Evolutionary conservation across 495 filamentous ascomycete species (phyloP).

Genomic region (Annulohypoxylon nitens): DNA sequence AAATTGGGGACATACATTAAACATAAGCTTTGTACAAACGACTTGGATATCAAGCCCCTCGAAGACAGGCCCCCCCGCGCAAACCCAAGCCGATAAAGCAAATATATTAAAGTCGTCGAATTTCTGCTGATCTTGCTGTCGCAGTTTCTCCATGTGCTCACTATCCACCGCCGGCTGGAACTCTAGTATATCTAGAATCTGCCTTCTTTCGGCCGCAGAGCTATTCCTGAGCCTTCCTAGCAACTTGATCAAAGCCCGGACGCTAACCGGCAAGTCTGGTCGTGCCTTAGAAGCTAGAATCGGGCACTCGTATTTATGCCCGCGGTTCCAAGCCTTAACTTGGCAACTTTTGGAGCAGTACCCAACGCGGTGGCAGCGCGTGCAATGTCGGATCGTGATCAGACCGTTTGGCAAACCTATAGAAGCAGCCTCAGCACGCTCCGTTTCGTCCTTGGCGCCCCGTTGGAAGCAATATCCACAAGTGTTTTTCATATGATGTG

Average conservation of each 20-base stretch:
- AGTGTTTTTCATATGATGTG: background rate
- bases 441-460: background rate
- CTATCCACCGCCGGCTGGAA: background rate
- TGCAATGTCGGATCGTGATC: background rate
- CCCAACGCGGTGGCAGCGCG: background rate
- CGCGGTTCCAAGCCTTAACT: background rate
- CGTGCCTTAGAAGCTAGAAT: background rate
- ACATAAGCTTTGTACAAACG: background rate
- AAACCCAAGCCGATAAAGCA: background rate
- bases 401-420: background rate
- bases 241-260: background rate
- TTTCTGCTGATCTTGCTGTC: background rate
- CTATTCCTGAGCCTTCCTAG: background rate
- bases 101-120: background rate
- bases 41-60: background rate
- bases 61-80: background rate
- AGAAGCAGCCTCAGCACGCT: background rate
- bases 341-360: background rate
- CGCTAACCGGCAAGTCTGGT: background rate
- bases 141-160: background rate
- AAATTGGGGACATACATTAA: background rate
- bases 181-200: background rate
- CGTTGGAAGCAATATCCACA: background rate
- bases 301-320: background rate
- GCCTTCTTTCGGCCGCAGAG: background rate